Conservation (phyloP, 345 rosid species). For the Carallia pectinifolia region DNA sequence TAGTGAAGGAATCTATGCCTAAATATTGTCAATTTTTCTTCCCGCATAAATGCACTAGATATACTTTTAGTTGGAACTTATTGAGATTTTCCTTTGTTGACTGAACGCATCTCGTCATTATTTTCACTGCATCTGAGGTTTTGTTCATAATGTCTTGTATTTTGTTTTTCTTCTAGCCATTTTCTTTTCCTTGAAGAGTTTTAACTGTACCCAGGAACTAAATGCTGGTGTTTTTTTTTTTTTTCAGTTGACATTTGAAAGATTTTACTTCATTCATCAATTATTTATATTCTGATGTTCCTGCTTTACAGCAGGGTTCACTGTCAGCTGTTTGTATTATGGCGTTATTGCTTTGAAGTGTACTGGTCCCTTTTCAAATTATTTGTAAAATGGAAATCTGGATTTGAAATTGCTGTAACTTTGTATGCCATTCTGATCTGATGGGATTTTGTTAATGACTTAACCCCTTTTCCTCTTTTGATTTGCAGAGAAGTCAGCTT, state of each 20-base stretch:
- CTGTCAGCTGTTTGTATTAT: background rate
- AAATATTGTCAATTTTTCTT: background rate
- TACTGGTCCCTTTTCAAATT: background rate
- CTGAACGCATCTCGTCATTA: background rate
- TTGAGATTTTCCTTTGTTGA: background rate
- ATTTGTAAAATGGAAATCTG: background rate
- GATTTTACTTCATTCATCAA: too few species aligned
- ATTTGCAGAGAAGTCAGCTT: conserved; percentile 31
- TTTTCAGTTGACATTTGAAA: too few species aligned
- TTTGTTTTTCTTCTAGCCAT: background rate
- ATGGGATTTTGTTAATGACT: background rate
- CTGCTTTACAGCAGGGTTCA: background rate
- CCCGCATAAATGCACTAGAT: background rate
- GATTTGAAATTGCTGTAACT: background rate
- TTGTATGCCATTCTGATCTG: background rate
- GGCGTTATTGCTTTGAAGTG: background rate
- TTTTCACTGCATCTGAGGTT: background rate
- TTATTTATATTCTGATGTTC: too few species aligned
- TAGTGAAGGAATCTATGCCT: background rate
- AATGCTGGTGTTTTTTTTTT: too few species aligned
- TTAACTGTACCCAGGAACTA: too few species aligned
- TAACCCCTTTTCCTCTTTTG: conserved; percentile 14
- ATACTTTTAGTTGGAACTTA: too few species aligned
- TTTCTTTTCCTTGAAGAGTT: too few species aligned
- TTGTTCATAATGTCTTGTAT: background rate